These are phyloP conservation scores for Anthracocystis walkeri DNA, from an alignment of 1,284 basidiomycete species.

Conservation along the genomic window DNA sequence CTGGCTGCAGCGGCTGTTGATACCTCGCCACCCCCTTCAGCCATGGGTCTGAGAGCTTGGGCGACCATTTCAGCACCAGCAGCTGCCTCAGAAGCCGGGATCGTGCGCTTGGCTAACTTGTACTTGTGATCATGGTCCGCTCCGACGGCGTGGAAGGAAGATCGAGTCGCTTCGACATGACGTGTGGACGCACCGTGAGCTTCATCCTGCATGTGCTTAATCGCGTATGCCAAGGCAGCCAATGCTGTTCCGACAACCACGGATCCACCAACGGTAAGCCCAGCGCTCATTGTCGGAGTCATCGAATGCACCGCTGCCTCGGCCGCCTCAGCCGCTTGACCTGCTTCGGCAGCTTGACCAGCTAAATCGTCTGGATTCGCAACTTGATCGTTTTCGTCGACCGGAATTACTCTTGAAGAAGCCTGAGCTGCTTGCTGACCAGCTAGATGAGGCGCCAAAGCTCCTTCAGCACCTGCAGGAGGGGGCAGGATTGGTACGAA, in stretches of 20 bases:
- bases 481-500: not conserved
- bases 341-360: not conserved
- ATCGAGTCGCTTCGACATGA: no score
- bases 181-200: no score
- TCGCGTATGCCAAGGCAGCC: not conserved
- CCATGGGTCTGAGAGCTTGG: no score
- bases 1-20: no score
- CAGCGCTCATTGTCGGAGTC: not conserved
- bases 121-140: no score
- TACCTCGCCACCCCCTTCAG: no score
- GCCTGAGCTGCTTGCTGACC: not conserved
- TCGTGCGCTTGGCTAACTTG: no score
- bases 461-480: no score
- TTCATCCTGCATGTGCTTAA: no score
- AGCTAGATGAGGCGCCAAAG: not conserved
- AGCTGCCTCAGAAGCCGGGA: no score
- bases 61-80: no score
- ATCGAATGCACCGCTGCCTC: not conserved
- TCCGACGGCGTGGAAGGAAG: no score
- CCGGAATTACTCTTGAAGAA: not conserved
- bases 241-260: not conserved
- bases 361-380: not conserved
- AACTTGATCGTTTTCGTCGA: slow-evolving; percentile 1
- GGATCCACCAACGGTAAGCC: not conserved
- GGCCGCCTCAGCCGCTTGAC: not conserved